Conservation (phyloP, 352 stramenopile genomes). For the Globisporangium spiculum region DNA sequence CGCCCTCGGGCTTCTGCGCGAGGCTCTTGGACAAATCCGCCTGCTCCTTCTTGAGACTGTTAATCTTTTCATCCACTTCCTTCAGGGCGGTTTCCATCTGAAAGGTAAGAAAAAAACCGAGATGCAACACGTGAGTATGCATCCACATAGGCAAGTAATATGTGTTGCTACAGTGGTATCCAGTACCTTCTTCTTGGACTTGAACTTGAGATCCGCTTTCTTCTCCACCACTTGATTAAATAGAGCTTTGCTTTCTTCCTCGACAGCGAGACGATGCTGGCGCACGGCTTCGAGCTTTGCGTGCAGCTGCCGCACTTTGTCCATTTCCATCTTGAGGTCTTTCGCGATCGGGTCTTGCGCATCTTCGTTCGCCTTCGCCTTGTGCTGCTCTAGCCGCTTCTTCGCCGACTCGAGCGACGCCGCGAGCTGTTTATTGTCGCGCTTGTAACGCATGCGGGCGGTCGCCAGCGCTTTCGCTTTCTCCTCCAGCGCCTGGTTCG, state of each 20-base stretch:
- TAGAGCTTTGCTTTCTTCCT: slow-evolving; percentile 88
- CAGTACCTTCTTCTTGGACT: slow-evolving; percentile 79
- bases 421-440: slow-evolving; percentile 81
- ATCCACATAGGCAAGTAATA: background rate
- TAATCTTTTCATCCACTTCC: slow-evolving; percentile 78
- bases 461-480: slow-evolving; percentile 86
- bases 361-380: slow-evolving; percentile 69
- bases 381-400: slow-evolving; percentile 78
- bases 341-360: slow-evolving; percentile 75
- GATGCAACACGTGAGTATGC: background rate
- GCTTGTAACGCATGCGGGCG: slow-evolving; percentile 87
- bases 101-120: background rate
- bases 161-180: background rate
- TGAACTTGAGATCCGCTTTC: slow-evolving; percentile 87
- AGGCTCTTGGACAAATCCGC: slow-evolving; percentile 72
- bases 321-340: slow-evolving; percentile 83
- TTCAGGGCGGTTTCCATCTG: slow-evolving; percentile 75
- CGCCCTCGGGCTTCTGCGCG: slow-evolving; percentile 68
- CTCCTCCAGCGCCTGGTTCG: slow-evolving; percentile 84
- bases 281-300: slow-evolving; percentile 82
- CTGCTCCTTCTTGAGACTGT: slow-evolving; percentile 81
- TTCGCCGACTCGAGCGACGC: slow-evolving; percentile 77
- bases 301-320: slow-evolving; percentile 81
- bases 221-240: slow-evolving; percentile 89
- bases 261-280: slow-evolving; percentile 80